Evolutionary conservation across 2,329 filamentous ascomycete species (phyloP).

Genomic region (Aureobasidium subglaciale): DNA sequence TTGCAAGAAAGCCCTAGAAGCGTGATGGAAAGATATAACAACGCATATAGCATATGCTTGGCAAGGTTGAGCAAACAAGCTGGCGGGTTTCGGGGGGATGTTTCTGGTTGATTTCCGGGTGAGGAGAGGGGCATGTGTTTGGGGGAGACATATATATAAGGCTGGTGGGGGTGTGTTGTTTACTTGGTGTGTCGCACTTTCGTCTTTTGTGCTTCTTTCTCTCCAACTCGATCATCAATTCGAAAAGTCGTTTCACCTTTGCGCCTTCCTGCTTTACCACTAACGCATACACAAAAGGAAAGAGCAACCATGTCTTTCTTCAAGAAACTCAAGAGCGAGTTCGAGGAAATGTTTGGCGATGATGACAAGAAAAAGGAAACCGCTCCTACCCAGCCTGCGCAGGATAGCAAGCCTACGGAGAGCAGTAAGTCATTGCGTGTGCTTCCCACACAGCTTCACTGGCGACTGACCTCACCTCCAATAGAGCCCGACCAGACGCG

Average conservation of each 20-base stretch:
- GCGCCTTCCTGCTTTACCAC: background rate
- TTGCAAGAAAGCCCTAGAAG: background rate
- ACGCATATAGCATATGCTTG: background rate
- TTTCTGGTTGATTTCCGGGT: background rate
- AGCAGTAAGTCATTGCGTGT: background rate
- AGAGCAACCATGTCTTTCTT: conserved; percentile 36
- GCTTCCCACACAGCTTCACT: background rate
- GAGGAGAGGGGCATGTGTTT: background rate
- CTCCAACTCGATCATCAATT: background rate
- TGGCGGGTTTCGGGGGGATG: background rate
- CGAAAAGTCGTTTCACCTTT: background rate
- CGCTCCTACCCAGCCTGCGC: conserved; percentile 16
- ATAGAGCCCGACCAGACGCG: conserved; percentile 3
- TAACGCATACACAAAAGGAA: background rate
- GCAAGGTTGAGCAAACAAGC: background rate
- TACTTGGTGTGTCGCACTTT: background rate
- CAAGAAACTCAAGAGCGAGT: conserved; percentile 41
- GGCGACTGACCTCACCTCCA: background rate
- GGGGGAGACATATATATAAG: background rate
- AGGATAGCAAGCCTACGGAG: conserved; percentile 19
- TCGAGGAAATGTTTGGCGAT: conserved; percentile 32
- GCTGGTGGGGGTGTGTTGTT: conserved; percentile 5
- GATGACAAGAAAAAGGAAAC: conserved; percentile 27
- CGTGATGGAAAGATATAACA: background rate
- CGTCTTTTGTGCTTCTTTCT: background rate